These are phyloP conservation scores for Eucalyptus fibrosa DNA, from an alignment of 345 rosid species.

Conservation along the genomic window DNA sequence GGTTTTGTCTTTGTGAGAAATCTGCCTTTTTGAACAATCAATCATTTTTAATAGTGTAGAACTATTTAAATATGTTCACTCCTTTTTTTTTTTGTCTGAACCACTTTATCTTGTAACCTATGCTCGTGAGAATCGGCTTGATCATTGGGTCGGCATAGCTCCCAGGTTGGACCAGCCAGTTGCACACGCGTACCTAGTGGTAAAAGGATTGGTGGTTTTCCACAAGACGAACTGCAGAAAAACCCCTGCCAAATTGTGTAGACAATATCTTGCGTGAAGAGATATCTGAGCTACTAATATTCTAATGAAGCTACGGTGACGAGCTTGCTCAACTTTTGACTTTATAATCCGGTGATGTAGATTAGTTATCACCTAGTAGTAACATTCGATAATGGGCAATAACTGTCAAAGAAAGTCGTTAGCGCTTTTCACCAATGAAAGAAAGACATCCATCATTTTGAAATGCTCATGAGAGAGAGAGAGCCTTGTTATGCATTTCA, in stretches of 20 bases:
- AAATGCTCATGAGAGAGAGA: neutral
- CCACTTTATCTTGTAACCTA: neutral
- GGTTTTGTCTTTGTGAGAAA: neutral
- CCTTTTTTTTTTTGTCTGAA: neutral
- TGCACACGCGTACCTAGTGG: neutral
- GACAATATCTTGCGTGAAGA: neutral
- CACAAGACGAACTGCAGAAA: neutral
- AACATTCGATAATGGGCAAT: neutral
- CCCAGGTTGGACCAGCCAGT: neutral
- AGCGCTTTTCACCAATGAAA: neutral
- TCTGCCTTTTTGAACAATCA: neutral
- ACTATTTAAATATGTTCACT: neutral
- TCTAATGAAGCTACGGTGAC: neutral
- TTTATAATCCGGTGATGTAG: neutral
- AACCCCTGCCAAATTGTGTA: neutral
- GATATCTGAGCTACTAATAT: neutral
- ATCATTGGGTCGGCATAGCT: fast-evolving
- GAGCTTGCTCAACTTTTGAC: neutral
- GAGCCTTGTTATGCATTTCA: neutral
- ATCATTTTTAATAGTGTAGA: neutral
- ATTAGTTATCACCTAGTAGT: neutral
- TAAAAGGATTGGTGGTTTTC: neutral
- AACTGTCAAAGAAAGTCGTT: neutral
- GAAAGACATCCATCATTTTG: neutral
- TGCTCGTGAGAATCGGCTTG: neutral